Evolutionary conservation across 2,329 filamentous ascomycete species (phyloP).

Genomic region (Claviceps sp.): DNA sequence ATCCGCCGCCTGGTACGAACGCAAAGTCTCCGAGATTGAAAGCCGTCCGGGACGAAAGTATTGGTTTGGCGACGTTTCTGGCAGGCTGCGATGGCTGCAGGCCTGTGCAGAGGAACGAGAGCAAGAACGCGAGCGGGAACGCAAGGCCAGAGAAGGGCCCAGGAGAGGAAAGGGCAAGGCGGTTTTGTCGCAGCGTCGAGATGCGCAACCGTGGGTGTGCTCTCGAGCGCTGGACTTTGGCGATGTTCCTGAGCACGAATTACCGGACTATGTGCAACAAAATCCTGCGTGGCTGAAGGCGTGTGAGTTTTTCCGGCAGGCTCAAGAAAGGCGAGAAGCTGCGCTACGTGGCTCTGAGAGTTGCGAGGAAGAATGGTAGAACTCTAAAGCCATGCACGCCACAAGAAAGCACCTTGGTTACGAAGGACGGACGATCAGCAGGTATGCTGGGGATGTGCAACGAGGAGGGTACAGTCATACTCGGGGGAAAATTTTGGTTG

Average conservation of each 20-base stretch:
- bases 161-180: too few relatives aligned
- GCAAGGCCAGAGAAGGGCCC: background rate
- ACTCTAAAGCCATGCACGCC: slow-evolving; percentile 6
- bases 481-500: too few relatives aligned
- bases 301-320: slow-evolving; percentile 23
- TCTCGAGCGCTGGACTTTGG: slow-evolving; percentile 22
- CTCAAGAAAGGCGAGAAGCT: background rate
- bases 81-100: slow-evolving; percentile 22
- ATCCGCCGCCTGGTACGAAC: slow-evolving; percentile 30
- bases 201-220: slow-evolving; percentile 18
- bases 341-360: slow-evolving; percentile 7
- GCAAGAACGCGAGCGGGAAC: slow-evolving; percentile 7
- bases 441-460: too few relatives aligned
- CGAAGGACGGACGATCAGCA: too few relatives aligned
- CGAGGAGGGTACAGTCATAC: too few relatives aligned
- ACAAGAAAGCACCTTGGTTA: too few relatives aligned
- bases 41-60: slow-evolving; percentile 34
- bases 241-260: slow-evolving; percentile 22
- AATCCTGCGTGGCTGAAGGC: slow-evolving; percentile 33
- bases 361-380: slow-evolving; percentile 12
- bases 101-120: slow-evolving; percentile 8
- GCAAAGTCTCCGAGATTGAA: slow-evolving; percentile 37
- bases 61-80: slow-evolving; percentile 33
- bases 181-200: slow-evolving; percentile 4
- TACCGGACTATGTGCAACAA: slow-evolving; percentile 30